Base-by-base conservation (phyloP, 2,329 filamentous ascomycete genomes). In the Akanthomyces lecanii region DNA sequence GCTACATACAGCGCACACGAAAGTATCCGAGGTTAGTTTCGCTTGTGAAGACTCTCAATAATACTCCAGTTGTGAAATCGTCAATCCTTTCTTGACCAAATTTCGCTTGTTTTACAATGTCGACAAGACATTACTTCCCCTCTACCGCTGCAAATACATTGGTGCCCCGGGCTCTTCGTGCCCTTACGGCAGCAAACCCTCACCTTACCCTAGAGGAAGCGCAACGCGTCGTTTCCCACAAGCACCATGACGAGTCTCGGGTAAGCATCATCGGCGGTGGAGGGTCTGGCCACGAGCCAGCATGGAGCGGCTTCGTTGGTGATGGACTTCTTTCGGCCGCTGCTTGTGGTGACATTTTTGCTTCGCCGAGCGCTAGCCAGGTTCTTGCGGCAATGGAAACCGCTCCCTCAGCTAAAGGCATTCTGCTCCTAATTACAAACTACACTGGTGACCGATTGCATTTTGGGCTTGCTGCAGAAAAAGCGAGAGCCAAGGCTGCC, bases 391-490 rank as follows among this genome's bases (percentile, higher is more conserved):
- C 80, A 5, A 80, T 88, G 47, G 80, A 82, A 57, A 77, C 78
- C 50, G 82, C 80, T 10, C 83, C 80, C 12, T 85, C 77, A 25
- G 76, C 79, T 28, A 76, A 75, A 67, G 85, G 85, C 42, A 82
- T 81, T 1, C 81, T 88, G 51, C 75, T 88, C 1, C 81, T 88
- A 51, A 81, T 87, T 64, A 87, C 84, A 50, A 89, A 89, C 72
- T 87, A 87, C 71, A 87, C 85, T 0, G 85, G 85, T 52, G 85
- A 87, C 71, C 85, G 85, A 62, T 74, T 87, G 64, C 85, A 87
- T 69, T 86, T 86, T 66, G 84, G 84, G 0, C 73, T 87, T 16
- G 85, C 85, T 2, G 81, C 81, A 54, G 84, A 85, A 66, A 85
- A 81, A 71, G 84, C 81, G 38, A 79, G 79, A 52, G 81, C 82